These are phyloP conservation scores for Arabis hirsuta DNA, from an alignment of 345 rosid genomes.

Conservation along the genomic window DNA sequence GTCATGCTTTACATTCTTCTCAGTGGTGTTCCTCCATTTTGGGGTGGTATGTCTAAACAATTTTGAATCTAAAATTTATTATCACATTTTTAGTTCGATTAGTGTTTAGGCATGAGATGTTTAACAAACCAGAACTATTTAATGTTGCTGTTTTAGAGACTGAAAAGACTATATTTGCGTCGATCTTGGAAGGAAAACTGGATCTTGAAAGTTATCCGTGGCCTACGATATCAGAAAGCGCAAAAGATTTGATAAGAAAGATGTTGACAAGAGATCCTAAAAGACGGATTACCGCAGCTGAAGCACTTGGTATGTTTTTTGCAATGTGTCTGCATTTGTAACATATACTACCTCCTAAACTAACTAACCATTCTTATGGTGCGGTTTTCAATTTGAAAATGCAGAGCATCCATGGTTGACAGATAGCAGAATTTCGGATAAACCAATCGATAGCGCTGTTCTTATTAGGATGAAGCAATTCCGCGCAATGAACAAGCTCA, in stretches of 20 bases:
- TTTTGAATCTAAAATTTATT: background rate
- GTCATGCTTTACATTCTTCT: slow-evolving; percentile 91
- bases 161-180: slow-evolving; percentile 67
- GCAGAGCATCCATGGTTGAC: slow-evolving; percentile 91
- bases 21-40: slow-evolving; percentile 91
- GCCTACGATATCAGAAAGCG: slow-evolving; percentile 74
- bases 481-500: slow-evolving; percentile 87
- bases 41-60: slow-evolving; percentile 65
- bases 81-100: background rate
- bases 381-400: background rate
- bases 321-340: background rate
- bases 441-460: slow-evolving; percentile 81
- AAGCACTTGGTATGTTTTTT: slow-evolving; percentile 69
- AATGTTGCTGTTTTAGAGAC: slow-evolving; percentile 53
- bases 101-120: background rate
- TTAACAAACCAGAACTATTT: background rate
- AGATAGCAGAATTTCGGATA: slow-evolving; percentile 63
- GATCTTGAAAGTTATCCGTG: slow-evolving; percentile 76
- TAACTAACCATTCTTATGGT: background rate
- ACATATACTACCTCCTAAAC: background rate
- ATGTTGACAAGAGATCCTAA: slow-evolving; percentile 77
- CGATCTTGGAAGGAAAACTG: slow-evolving; percentile 56
- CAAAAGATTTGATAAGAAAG: slow-evolving; percentile 73
- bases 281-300: slow-evolving; percentile 68
- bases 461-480: slow-evolving; percentile 85